Conservation (phyloP, 1,139 yeast genomes). For the Nematodospora anomalae region DNA sequence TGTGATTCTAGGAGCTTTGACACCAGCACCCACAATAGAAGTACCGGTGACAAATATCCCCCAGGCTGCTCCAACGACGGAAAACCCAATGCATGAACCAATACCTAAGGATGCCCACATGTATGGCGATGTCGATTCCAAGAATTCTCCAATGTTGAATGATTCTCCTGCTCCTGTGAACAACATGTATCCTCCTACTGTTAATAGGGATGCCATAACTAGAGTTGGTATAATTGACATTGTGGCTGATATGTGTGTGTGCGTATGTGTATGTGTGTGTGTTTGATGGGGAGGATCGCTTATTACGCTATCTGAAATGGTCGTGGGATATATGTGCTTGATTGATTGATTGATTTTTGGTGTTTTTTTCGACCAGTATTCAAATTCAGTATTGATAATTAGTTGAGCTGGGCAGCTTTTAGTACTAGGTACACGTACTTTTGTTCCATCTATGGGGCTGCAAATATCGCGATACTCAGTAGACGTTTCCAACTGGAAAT, state of each 20-base stretch:
- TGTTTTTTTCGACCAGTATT: too few species aligned
- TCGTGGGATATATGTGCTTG: too few species aligned
- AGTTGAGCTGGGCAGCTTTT: too few species aligned
- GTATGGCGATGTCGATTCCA: constrained; percentile 86
- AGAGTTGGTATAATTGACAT: constrained; percentile 19
- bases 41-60: constrained; percentile 97
- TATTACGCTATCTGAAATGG: too few species aligned
- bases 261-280: constrained; percentile 1
- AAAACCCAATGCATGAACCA: constrained; percentile 87
- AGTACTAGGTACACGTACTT: too few species aligned
- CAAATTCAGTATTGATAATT: too few species aligned
- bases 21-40: constrained; percentile 96
- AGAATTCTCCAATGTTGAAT: constrained; percentile 86
- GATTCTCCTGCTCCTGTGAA: constrained; percentile 91
- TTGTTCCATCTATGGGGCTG: too few species aligned
- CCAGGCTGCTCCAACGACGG: constrained; percentile 99
- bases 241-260: not conserved
- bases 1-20: constrained; percentile 93
- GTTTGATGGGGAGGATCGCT: too few species aligned
- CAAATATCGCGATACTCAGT: too few species aligned
- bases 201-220: constrained; percentile 30
- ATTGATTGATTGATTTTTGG: too few species aligned
- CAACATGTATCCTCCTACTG: constrained; percentile 64
- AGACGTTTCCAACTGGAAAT: too few species aligned
- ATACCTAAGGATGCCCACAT: constrained; percentile 97